phyloP scores from a whole-genome alignment of 352 stramenopile species.

The Pythium dissotocum region DNA sequence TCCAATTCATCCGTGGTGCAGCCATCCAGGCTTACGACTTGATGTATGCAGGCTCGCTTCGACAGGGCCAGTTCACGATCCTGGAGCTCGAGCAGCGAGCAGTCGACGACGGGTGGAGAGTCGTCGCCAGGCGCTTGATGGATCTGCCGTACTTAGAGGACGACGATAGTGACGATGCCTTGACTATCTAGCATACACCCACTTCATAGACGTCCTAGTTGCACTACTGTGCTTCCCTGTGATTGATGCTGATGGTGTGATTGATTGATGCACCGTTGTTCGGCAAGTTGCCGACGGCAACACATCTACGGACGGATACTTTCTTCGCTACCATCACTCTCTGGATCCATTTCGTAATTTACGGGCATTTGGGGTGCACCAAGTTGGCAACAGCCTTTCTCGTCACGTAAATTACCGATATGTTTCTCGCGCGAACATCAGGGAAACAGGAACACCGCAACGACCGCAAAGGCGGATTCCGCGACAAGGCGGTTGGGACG shows the following conservation, averaged over 20 bases:
- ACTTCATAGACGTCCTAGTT: not conserved
- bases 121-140: slow-evolving; percentile 30
- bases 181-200: not conserved
- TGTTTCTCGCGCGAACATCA: slow-evolving; percentile 1
- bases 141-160: slow-evolving; percentile 20
- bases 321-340: slow-evolving; percentile 3
- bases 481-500: not conserved
- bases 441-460: not conserved
- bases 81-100: slow-evolving; percentile 58
- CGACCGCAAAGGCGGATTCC: not conserved
- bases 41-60: slow-evolving; percentile 51
- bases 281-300: not conserved
- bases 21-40: not conserved
- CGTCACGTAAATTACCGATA: slow-evolving; percentile 1
- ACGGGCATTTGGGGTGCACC: not conserved
- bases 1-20: no score
- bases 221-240: not conserved
- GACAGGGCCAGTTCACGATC: slow-evolving; percentile 72
- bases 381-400: not conserved
- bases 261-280: not conserved
- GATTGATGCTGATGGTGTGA: not conserved
- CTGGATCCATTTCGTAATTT: slow-evolving; percentile 7
- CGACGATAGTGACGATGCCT: slow-evolving; percentile 8
- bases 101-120: slow-evolving; percentile 49
- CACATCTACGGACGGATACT: not conserved